phyloP scores from a whole-genome alignment of 2,329 filamentous ascomycete species.

The Fusarium nematophilum region DNA sequence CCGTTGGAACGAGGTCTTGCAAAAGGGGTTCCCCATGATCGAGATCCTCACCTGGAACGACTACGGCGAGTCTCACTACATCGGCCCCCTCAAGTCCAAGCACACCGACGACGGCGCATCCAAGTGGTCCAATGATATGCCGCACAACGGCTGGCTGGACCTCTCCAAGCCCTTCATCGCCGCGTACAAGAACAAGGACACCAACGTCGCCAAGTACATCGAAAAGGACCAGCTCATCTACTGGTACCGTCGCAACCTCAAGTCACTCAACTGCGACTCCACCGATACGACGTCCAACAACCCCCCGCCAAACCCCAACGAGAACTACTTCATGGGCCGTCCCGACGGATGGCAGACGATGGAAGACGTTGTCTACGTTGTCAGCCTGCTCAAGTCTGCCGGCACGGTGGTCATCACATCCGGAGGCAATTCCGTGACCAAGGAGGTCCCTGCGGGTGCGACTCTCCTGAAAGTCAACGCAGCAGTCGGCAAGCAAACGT shows the following conservation, averaged over 20 bases:
- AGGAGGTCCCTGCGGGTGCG: constrained; percentile 42
- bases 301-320: constrained; percentile 56
- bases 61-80: constrained; percentile 67
- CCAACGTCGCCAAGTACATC: constrained; percentile 55
- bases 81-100: constrained; percentile 59
- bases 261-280: constrained; percentile 58
- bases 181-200: constrained; percentile 61
- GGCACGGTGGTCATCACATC: constrained; percentile 59
- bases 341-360: constrained; percentile 63
- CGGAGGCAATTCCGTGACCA: constrained; percentile 55
- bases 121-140: constrained; percentile 62
- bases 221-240: constrained; percentile 62
- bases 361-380: constrained; percentile 63
- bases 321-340: constrained; percentile 64
- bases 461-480: constrained; percentile 56
- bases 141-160: constrained; percentile 63
- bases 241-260: constrained; percentile 65
- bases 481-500: constrained; percentile 55
- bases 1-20: constrained; percentile 63
- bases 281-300: constrained; percentile 61
- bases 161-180: constrained; percentile 65
- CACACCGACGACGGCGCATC: constrained; percentile 57
- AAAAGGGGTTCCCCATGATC: constrained; percentile 59
- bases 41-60: constrained; percentile 61
- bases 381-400: constrained; percentile 59